Conservation (phyloP, 176 grass and related monocot species). For the Zoysia pacifica region DNA sequence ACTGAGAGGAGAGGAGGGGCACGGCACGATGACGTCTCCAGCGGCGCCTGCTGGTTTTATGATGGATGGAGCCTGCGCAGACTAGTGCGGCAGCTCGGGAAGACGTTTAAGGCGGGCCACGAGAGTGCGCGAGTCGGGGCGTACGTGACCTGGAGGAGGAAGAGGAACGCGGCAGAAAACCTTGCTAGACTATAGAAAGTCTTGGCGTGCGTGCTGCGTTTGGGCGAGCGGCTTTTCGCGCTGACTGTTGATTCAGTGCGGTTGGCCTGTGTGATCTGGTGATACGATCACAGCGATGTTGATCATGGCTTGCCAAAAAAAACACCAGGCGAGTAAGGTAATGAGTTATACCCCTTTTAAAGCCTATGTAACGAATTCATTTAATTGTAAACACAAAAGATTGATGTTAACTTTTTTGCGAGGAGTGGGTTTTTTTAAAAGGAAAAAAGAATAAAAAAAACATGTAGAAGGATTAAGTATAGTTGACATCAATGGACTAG, state of each 20-base stretch:
- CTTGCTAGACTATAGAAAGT: neutral
- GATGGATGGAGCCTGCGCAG: neutral
- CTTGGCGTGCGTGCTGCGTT: neutral
- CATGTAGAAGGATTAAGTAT: no score
- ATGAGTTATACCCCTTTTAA: no score
- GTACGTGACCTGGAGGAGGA: no score
- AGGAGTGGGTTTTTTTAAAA: no score
- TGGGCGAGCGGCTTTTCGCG: neutral
- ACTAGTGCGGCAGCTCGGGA: neutral
- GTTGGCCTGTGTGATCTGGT: neutral
- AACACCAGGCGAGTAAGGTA: neutral
- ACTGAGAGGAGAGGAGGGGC: neutral
- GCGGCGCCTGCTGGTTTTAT: slow-evolving; percentile 12
- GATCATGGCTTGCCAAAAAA: neutral
- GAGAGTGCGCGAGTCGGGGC: neutral
- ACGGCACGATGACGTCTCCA: neutral
- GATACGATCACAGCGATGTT: neutral
- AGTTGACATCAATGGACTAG: no score
- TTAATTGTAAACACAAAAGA: no score
- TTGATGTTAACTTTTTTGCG: no score
- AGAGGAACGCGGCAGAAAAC: no score
- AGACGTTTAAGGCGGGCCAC: neutral
- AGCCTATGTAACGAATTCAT: neutral
- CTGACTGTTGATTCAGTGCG: neutral
- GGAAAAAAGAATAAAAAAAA: no score